These are phyloP conservation scores for Taphrina deformans DNA, from an alignment of 1,139 yeast species.

Conservation along the genomic window DNA sequence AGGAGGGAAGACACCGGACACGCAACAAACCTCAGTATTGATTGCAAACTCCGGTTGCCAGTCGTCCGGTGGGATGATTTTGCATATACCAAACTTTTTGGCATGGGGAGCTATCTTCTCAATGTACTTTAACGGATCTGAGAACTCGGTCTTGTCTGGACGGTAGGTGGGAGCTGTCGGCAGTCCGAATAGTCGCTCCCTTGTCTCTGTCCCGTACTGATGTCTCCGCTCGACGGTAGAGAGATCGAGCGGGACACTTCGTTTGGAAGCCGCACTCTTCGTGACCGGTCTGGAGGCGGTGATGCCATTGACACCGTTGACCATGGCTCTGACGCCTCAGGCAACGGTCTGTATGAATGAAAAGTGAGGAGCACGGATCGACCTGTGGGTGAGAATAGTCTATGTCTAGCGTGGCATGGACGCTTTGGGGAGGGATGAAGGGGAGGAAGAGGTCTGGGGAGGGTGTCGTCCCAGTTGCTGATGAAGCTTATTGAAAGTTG, in stretches of 20 bases:
- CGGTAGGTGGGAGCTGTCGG: constrained; percentile 54
- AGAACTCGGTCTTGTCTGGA: constrained; percentile 51
- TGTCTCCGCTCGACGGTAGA: constrained; percentile 26
- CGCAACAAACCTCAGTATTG: constrained; percentile 50
- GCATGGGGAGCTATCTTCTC: constrained; percentile 49
- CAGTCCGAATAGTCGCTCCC: constrained; percentile 40
- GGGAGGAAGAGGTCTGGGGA: neutral
- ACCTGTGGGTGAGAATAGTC: neutral
- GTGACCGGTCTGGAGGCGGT: constrained; percentile 29
- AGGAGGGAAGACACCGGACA: neutral
- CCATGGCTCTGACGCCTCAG: constrained; percentile 14
- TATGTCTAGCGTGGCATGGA: neutral
- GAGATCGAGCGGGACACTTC: constrained; percentile 16
- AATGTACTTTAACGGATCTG: constrained; percentile 51
- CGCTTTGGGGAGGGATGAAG: neutral
- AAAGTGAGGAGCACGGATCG: neutral
- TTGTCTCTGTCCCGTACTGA: neutral
- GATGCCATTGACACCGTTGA: constrained; percentile 32
- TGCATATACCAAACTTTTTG: constrained; percentile 66
- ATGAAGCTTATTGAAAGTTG: neutral
- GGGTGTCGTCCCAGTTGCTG: too few species aligned
- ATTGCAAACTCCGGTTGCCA: constrained; percentile 50
- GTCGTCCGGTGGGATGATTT: constrained; percentile 57
- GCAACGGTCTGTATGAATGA: neutral
- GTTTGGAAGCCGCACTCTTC: neutral